phyloP scores from a whole-genome alignment of 139 green algal species.

The Trebouxia sp. region DNA sequence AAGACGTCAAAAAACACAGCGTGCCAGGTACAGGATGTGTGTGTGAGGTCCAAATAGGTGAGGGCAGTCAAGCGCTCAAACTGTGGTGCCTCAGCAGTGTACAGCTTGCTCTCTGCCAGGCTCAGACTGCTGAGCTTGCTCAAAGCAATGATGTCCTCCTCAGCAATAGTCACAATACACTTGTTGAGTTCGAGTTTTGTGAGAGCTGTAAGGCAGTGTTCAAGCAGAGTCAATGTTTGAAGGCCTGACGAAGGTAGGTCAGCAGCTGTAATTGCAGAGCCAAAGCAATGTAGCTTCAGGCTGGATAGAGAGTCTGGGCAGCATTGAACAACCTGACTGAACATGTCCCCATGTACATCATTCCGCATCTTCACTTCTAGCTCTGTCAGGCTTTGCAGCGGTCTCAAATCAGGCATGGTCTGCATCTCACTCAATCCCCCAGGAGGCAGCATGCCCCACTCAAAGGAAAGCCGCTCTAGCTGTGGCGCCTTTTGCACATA shows the following conservation, averaged over 20 bases:
- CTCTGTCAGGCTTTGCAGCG: neutral
- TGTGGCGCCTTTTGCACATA: neutral
- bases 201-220: neutral
- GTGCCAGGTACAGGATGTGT: neutral
- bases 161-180: neutral
- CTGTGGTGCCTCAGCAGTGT: neutral
- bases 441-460: neutral
- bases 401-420: neutral
- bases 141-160: neutral
- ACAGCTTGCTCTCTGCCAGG: neutral
- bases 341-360: neutral
- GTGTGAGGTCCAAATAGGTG: neutral
- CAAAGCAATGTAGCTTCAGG: neutral
- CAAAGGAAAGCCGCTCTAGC: neutral
- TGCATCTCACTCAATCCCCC: neutral
- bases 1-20: neutral
- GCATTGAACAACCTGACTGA: neutral
- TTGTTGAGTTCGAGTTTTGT: neutral
- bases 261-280: neutral
- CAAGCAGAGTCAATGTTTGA: neutral
- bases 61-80: neutral
- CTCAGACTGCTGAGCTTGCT: constrained; percentile 15
- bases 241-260: neutral
- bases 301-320: neutral
- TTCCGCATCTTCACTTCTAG: constrained; percentile 1